phyloP scores from a whole-genome alignment of 2,329 filamentous ascomycete species.

The Diaporthe ilicicola region DNA sequence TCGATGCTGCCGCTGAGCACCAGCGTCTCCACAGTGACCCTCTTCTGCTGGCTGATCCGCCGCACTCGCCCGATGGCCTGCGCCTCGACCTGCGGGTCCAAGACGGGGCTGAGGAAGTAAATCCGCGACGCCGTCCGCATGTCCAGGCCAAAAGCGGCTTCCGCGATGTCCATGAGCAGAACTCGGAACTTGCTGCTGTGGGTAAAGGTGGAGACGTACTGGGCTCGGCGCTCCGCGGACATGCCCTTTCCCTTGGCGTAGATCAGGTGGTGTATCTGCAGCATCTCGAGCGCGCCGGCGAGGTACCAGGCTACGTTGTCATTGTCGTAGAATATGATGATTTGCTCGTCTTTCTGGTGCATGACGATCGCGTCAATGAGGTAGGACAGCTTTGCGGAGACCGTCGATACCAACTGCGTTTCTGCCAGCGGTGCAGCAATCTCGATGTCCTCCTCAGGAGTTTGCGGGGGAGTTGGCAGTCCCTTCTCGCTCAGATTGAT shows the following conservation, averaged over 20 bases:
- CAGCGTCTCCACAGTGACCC: constrained; percentile 86
- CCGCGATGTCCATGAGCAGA: constrained; percentile 88
- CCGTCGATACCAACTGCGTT: constrained; percentile 77
- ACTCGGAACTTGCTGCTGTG: constrained; percentile 74
- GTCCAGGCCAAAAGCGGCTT: constrained; percentile 88
- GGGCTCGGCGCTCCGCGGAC: constrained; percentile 67
- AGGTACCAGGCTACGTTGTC: constrained; percentile 89
- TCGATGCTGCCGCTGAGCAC: constrained; percentile 84
- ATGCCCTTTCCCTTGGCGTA: constrained; percentile 72
- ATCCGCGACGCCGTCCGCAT: constrained; percentile 84
- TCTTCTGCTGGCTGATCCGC: constrained; percentile 82
- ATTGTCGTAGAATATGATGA: constrained; percentile 91
- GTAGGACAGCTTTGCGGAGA: constrained; percentile 88
- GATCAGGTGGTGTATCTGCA: constrained; percentile 69
- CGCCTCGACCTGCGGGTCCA: constrained; percentile 84
- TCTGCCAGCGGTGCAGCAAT: constrained; percentile 60
- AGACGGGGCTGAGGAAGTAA: constrained; percentile 89
- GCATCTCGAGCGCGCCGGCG: constrained; percentile 80
- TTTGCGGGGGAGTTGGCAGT: constrained; percentile 36
- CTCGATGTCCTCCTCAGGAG: constrained; percentile 30
- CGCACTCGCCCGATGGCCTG: constrained; percentile 93
- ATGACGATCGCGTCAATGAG: constrained; percentile 76
- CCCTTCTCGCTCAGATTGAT: constrained; percentile 38
- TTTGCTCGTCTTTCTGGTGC: constrained; percentile 79
- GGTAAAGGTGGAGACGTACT: constrained; percentile 84